These are phyloP conservation scores for Coccinonectria pachysandricola DNA, from an alignment of 2,329 filamentous ascomycete genomes.

Conservation along the genomic window DNA sequence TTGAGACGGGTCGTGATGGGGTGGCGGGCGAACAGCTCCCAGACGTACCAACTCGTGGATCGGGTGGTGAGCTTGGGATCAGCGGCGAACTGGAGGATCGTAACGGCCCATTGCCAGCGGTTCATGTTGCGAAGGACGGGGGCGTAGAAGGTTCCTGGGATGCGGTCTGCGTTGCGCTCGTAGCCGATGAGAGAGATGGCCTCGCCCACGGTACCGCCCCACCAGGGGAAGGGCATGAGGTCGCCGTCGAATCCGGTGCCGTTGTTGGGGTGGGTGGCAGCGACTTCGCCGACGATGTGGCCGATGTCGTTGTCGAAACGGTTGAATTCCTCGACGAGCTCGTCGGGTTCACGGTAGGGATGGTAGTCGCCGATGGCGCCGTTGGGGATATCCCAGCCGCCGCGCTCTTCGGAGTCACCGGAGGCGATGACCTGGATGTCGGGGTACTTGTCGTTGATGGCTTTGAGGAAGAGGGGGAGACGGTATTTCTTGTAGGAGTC, in stretches of 20 bases:
- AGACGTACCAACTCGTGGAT: slow-evolving; percentile 40
- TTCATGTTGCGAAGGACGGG: slow-evolving; percentile 40
- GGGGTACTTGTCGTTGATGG: slow-evolving; percentile 45
- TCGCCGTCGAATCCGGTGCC: slow-evolving; percentile 35
- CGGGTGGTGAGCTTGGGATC: slow-evolving; percentile 37
- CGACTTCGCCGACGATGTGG: slow-evolving; percentile 39
- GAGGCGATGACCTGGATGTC: slow-evolving; percentile 47
- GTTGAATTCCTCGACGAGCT: slow-evolving; percentile 37
- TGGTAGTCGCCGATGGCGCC: slow-evolving; percentile 39
- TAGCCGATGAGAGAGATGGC: slow-evolving; percentile 55
- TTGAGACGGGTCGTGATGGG: slow-evolving; percentile 37
- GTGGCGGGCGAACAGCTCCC: slow-evolving; percentile 38
- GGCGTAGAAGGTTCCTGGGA: slow-evolving; percentile 43
- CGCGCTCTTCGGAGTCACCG: slow-evolving; percentile 32
- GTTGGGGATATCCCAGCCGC: slow-evolving; percentile 28
- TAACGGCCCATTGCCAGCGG: slow-evolving; percentile 41
- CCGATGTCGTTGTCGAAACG: slow-evolving; percentile 40
- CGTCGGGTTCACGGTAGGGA: slow-evolving; percentile 40
- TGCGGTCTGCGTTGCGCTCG: slow-evolving; percentile 52
- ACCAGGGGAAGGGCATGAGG: slow-evolving; percentile 40
- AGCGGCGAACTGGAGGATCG: slow-evolving; percentile 38
- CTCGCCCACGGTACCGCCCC: slow-evolving; percentile 53
- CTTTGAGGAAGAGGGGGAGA: slow-evolving; percentile 48
- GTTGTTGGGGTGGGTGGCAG: slow-evolving; percentile 41
- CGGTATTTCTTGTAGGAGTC: slow-evolving; percentile 43